Base-by-base conservation (phyloP, 2,329 filamentous ascomycete genomes). In the Aspergillus piperis region DNA sequence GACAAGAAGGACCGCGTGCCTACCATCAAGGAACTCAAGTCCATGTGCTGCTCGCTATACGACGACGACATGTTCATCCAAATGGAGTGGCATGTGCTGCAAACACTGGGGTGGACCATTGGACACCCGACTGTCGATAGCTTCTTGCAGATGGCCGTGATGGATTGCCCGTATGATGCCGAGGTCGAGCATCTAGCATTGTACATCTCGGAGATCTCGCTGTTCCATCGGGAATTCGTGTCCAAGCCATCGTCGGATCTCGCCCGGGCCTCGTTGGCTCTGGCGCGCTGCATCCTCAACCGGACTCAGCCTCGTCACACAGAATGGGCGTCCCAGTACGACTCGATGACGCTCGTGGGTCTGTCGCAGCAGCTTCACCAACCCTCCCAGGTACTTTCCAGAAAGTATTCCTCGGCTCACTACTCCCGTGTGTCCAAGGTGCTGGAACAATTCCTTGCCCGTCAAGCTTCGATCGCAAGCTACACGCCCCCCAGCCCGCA, bases 51-150 rank as follows among this genome's bases (percentile, higher is more conserved):
- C 80, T 93, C 91, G 39, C 85, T 98, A 41, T 99, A 99, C 80
- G 95, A 99, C 71, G 92, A 96, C 53, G 94, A 96, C 80, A 99
- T 99, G 95, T 99, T 99, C 81, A 94, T 93, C 10, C 95, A 99
- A 79, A 99, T 99, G 95, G 95, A 99, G 81, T 98, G 96, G 93
- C 95, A 99, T 77, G 94, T 99, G 39, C 85, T 99, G 69, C 96
- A 97, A 80, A 99, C 95, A 1, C 86, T 99, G 61, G 92, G 96
- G 75, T 99, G 95, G 95, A 88, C 89, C 67, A 90, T 99, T 68
- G 95, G 95, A 58, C 94, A 98, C 79, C 93, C 95, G 1, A 98
- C 95, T 27, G 91, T 97, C 66, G 94, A 98, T 78, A 91, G 90
- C 75, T 99, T 97, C 80, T 85, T 96, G 50, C 90, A 96, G 73